phyloP scores from a whole-genome alignment of 1,284 basidiomycete genomes.

The Rhodofomes roseus region DNA sequence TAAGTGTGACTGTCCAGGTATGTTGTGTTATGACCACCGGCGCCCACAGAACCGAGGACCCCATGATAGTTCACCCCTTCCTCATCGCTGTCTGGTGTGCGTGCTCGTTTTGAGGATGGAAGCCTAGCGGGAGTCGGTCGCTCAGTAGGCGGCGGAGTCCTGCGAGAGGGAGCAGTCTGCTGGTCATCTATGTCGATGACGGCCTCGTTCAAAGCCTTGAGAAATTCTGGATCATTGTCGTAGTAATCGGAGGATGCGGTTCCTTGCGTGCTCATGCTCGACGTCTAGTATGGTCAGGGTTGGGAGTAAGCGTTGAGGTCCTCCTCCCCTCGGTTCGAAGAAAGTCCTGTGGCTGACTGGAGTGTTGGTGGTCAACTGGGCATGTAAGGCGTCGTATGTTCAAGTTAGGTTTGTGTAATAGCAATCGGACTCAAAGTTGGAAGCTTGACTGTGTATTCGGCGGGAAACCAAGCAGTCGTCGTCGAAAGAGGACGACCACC shows the following conservation, averaged over 20 bases:
- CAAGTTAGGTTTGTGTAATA: no score
- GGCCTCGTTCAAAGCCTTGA: conserved; percentile 44
- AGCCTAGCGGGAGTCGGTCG: not conserved
- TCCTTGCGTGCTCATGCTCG: conserved; percentile 5
- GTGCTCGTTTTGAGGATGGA: conserved; percentile 19
- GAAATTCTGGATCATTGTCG: conserved; percentile 52
- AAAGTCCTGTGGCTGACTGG: not conserved
- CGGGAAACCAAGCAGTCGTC: no score
- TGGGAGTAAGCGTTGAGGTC: not conserved
- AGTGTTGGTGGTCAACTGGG: not conserved
- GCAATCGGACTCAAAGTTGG: no score
- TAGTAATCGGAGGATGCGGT: conserved; percentile 51
- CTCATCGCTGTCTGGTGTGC: conserved; percentile 17
- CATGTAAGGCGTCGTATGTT: no score
- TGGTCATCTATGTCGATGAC: conserved; percentile 44
- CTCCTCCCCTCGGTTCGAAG: not conserved
- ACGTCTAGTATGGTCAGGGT: not conserved
- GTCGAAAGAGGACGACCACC: no score
- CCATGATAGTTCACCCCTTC: conserved; percentile 16
- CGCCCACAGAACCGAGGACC: conserved; percentile 17
- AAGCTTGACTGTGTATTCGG: no score
- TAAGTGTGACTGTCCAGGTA: conserved; percentile 50
- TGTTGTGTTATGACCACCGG: conserved; percentile 6
- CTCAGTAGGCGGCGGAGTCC: not conserved
- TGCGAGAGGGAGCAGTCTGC: not conserved